Percentiles rank a stretch among this genome's conserved stretches.
phyloP scores from a whole-genome alignment of 1,284 basidiomycete species.

The Ceratobasidium sp. region DNA sequence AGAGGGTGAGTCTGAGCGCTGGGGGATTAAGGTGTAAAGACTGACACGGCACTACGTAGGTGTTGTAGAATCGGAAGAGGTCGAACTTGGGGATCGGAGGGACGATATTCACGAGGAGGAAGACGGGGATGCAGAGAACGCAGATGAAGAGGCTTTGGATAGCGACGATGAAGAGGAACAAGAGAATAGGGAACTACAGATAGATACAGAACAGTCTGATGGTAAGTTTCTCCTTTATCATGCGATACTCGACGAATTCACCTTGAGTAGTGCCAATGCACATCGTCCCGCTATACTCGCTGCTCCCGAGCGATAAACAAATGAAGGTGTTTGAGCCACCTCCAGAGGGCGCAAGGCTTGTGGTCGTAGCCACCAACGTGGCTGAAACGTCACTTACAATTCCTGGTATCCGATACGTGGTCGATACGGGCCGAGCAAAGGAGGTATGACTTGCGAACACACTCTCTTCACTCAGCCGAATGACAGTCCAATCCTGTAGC shows the following conservation, averaged over 20 bases:
- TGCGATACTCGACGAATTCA: conserved; percentile 3
- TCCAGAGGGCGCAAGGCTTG: conserved; percentile 72
- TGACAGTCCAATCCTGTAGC: conserved; percentile 53
- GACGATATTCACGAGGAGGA: conserved; percentile 49
- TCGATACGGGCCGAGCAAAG: conserved; percentile 81
- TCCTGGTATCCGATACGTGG: conserved; percentile 80
- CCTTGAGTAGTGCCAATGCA: conserved; percentile 70
- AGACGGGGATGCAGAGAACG: conserved; percentile 50
- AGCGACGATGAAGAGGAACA: conserved; percentile 65
- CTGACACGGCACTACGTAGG: conserved; percentile 52
- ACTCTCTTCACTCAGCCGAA: conserved; percentile 38
- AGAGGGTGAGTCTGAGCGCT: conserved; percentile 16
- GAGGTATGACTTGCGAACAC: conserved; percentile 69
- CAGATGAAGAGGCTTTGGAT: conserved; percentile 63
- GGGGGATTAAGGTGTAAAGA: neutral
- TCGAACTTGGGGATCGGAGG: conserved; percentile 73
- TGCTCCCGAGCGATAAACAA: conserved; percentile 78
- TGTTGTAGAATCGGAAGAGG: conserved; percentile 83
- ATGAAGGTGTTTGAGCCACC: conserved; percentile 79
- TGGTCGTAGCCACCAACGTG: conserved; percentile 82
- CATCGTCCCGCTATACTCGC: conserved; percentile 79
- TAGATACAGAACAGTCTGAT: conserved; percentile 71
- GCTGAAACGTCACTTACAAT: conserved; percentile 86
- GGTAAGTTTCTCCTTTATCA: conserved; percentile 59
- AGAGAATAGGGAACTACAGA: conserved; percentile 63